Conservation (phyloP, 1,284 basidiomycete genomes). For the Bondarzewia mesenterica region DNA sequence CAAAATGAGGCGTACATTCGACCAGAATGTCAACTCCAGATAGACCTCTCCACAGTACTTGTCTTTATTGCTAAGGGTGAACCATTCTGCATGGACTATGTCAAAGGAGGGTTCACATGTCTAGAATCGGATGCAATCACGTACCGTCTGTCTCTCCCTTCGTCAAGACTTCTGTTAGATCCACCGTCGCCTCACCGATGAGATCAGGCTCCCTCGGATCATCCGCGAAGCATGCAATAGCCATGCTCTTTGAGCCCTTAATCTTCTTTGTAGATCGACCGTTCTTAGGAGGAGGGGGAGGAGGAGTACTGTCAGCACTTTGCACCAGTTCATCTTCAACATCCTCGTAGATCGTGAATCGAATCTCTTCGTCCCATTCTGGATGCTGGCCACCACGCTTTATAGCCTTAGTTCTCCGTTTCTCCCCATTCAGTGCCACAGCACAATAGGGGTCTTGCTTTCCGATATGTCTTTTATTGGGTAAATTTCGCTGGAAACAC, state of each 20-base stretch:
- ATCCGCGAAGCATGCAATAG: conserved; percentile 87
- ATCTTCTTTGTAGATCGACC: conserved; percentile 46
- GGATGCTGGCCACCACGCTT: conserved; percentile 97
- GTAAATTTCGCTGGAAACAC: conserved; percentile 70
- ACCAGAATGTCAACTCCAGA: conserved; percentile 92
- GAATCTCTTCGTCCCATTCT: conserved; percentile 97
- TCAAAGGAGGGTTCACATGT: conserved; percentile 4
- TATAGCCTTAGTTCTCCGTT: conserved; percentile 81
- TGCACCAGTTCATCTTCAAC: conserved; percentile 55
- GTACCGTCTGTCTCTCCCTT: conserved; percentile 95
- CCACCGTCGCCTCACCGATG: conserved; percentile 86
- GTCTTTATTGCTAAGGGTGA: conserved; percentile 80
- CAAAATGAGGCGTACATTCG: conserved; percentile 61
- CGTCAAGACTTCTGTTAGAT: conserved; percentile 85
- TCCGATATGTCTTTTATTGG: conserved; percentile 90
- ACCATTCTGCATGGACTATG: conserved; percentile 65
- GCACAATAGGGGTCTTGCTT: conserved; percentile 97
- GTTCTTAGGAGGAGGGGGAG: conserved; percentile 56
- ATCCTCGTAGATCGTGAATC: conserved; percentile 87
- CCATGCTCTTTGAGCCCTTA: conserved; percentile 73
- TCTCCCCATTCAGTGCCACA: conserved; percentile 73
- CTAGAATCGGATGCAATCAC: conserved; percentile 19
- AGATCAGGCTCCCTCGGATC: conserved; percentile 93
- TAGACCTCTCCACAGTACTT: conserved; percentile 93
- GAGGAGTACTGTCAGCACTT: conserved; percentile 41